Evolutionary conservation across 441 rosid genomes (phyloP).

Genomic region (Pelargonium citronellum): DNA sequence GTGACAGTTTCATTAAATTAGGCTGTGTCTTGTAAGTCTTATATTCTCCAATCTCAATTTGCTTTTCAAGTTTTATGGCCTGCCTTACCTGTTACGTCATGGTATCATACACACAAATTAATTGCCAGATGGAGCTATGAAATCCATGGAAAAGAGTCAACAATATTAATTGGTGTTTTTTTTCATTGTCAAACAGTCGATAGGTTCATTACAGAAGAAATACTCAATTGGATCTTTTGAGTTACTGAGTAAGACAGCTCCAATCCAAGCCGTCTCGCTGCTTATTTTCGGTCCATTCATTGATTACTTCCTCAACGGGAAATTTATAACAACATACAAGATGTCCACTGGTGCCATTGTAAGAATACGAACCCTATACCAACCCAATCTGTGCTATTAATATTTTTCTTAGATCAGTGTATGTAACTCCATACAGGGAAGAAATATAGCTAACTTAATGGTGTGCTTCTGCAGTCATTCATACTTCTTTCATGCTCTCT

Average conservation of each 20-base stretch:
- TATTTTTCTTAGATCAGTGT: neutral
- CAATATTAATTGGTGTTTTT: neutral
- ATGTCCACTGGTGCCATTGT: slow-evolving; percentile 67
- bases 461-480: slow-evolving; percentile 43
- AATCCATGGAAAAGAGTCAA: neutral
- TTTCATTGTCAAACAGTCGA: slow-evolving; percentile 46
- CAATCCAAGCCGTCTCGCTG: slow-evolving; percentile 88
- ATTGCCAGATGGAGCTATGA: neutral
- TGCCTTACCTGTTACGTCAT: neutral
- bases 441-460: slow-evolving; percentile 7
- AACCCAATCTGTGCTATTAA: neutral
- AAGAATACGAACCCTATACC: slow-evolving; percentile 25
- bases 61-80: neutral
- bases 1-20: too few species aligned
- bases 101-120: neutral
- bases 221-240: slow-evolving; percentile 89
- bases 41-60: too few species aligned
- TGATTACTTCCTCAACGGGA: slow-evolving; percentile 66
- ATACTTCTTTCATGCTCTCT: slow-evolving; percentile 65
- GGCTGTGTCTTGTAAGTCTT: too few species aligned
- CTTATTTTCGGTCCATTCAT: slow-evolving; percentile 76
- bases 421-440: neutral
- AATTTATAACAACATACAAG: slow-evolving; percentile 54
- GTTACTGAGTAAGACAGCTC: slow-evolving; percentile 88
- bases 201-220: slow-evolving; percentile 86